Evolutionary conservation across 1,284 basidiomycete genomes (phyloP).

Genomic region (Malassezia cuniculi): DNA sequence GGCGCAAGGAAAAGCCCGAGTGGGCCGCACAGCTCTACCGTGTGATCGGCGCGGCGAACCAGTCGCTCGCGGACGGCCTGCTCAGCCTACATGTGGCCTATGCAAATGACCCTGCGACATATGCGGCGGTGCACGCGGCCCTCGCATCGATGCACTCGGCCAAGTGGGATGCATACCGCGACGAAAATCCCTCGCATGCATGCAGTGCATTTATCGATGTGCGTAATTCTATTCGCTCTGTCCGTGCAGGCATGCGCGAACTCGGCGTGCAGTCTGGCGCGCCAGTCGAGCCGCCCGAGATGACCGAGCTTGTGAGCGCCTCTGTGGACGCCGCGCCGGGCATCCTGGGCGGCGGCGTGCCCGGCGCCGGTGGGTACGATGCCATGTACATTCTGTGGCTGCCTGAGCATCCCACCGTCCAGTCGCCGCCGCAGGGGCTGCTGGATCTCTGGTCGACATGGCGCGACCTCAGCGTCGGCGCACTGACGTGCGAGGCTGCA

Average conservation of each 20-base stretch:
- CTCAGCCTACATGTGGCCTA: conserved; percentile 25
- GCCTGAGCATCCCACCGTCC: not conserved
- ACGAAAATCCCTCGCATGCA: conserved; percentile 11
- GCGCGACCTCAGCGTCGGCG: conserved; percentile 11
- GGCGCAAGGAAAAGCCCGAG: conserved; percentile 31
- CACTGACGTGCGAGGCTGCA: conserved; percentile 59
- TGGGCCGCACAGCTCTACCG: conserved; percentile 39
- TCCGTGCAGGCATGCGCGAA: conserved; percentile 67
- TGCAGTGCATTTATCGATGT: conserved; percentile 24
- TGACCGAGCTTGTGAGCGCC: conserved; percentile 71
- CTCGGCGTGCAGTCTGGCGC: conserved; percentile 72
- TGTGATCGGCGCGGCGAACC: conserved; percentile 34
- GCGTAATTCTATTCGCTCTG: conserved; percentile 50
- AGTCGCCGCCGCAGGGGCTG: conserved; percentile 9
- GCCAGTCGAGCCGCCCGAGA: conserved; percentile 80
- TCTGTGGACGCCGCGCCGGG: conserved; percentile 61
- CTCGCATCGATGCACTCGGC: conserved; percentile 29
- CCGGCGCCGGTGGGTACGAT: conserved; percentile 89
- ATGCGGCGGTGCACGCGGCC: conserved; percentile 32
- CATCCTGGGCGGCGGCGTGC: conserved; percentile 85
- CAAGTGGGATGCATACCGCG: conserved; percentile 14
- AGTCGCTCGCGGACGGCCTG: conserved; percentile 32
- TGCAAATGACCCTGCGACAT: conserved; percentile 20
- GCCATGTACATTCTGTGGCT: conserved; percentile 72
- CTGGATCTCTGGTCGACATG: conserved; percentile 20